phyloP scores from a whole-genome alignment of 108 stramenopile species.

The Skeletonema potamos region DNA sequence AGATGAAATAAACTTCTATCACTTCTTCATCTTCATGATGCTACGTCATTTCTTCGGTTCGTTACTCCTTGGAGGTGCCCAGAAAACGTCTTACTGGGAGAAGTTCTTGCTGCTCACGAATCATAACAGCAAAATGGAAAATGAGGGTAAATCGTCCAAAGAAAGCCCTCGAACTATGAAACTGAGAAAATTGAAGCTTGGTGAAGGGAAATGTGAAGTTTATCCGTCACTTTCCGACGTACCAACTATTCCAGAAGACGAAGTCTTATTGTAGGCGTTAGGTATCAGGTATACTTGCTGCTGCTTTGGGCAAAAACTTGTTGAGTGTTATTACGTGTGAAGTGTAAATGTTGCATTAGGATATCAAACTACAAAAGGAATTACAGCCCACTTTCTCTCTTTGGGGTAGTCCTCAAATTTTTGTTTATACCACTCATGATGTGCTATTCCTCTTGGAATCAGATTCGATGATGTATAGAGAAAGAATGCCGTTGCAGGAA shows the following conservation, averaged over 20 bases:
- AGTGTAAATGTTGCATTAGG: background rate
- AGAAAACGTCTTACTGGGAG: background rate
- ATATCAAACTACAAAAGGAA: slow-evolving; percentile 68
- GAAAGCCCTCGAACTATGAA: background rate
- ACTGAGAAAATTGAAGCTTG: background rate
- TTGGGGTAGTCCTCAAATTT: slow-evolving; percentile 79
- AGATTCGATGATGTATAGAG: slow-evolving; percentile 79
- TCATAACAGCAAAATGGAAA: background rate
- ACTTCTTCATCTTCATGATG: background rate
- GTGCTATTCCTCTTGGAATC: slow-evolving; percentile 77
- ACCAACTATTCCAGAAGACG: background rate
- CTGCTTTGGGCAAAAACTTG: background rate
- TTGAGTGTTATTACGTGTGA: background rate
- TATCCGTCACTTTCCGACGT: slow-evolving; percentile 19
- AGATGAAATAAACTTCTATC: background rate
- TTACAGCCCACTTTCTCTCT: slow-evolving; percentile 69
- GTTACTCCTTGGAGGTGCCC: background rate
- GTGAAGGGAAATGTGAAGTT: slow-evolving; percentile 1
- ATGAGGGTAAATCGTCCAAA: background rate
- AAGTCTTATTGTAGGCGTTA: background rate
- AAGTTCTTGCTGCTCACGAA: background rate
- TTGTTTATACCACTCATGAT: slow-evolving; percentile 84
- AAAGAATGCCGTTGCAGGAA: slow-evolving; percentile 59
- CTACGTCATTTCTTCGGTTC: background rate
- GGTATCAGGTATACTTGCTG: background rate